Evolutionary conservation across 169 alveolate genomes (phyloP).

Genomic region (Plasmodium yoelii): DNA sequence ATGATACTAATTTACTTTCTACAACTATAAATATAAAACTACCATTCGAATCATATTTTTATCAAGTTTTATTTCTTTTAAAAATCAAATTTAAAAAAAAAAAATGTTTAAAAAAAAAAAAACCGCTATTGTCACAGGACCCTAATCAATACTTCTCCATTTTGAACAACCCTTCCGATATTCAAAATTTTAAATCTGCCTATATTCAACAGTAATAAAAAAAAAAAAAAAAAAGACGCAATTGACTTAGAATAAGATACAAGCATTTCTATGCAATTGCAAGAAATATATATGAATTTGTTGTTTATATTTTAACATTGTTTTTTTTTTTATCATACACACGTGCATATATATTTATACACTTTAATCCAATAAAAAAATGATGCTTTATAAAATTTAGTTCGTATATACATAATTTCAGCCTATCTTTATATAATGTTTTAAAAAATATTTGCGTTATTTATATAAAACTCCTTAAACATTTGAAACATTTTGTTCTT

Average conservation of each 20-base stretch:
- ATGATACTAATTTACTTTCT: slow-evolving; percentile 2
- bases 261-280: background rate
- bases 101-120: background rate
- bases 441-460: background rate
- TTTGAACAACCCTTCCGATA: slow-evolving; percentile 51
- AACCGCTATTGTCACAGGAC: background rate
- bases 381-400: background rate
- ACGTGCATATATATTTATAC: background rate
- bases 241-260: background rate
- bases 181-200: background rate
- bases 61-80: slow-evolving; percentile 22
- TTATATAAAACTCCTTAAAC: background rate
- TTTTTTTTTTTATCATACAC: background rate
- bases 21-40: slow-evolving; percentile 7
- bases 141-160: slow-evolving; percentile 13
- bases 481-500: background rate
- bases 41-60: slow-evolving; percentile 55
- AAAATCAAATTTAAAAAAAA: slow-evolving; percentile 6
- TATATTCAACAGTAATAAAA: slow-evolving; percentile 16
- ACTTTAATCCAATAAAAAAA: background rate
- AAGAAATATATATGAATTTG: too few relatives aligned
- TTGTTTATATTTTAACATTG: background rate
- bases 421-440: background rate
- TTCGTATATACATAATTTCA: background rate
- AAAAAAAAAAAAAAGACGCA: background rate